phyloP scores from a whole-genome alignment of 2,329 filamentous ascomycete species.

The Scedosporium aurantiacum region DNA sequence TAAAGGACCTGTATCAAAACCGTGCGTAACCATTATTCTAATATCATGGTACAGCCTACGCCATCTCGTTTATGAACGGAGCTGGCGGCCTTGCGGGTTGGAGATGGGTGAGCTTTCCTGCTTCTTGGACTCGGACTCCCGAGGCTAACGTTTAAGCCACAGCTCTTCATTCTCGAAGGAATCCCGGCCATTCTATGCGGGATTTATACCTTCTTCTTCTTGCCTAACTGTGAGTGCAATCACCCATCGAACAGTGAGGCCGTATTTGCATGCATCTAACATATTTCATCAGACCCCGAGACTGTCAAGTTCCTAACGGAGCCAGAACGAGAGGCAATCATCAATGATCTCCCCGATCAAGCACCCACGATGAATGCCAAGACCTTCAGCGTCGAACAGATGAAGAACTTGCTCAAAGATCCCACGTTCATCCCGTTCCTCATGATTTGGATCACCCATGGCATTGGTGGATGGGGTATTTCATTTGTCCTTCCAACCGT shows the following conservation, averaged over 20 bases:
- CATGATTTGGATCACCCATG: slow-evolving; percentile 17
- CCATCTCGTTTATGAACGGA: slow-evolving; percentile 18
- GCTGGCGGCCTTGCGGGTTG: slow-evolving; percentile 14
- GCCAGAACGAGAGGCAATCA: slow-evolving; percentile 11
- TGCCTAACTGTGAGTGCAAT: slow-evolving; percentile 14
- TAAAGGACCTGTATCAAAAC: too few relatives aligned
- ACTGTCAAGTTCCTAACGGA: slow-evolving; percentile 14
- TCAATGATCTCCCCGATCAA: slow-evolving; percentile 13
- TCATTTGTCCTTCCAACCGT: slow-evolving; percentile 17
- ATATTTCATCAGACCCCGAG: slow-evolving; percentile 12
- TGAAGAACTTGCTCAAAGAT: slow-evolving; percentile 12
- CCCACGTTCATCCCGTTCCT: slow-evolving; percentile 15
- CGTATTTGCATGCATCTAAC: not conserved
- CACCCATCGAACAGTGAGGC: not conserved
- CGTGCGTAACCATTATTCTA: too few relatives aligned
- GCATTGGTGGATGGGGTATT: slow-evolving; percentile 18
- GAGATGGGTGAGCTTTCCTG: slow-evolving; percentile 14
- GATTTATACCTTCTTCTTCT: slow-evolving; percentile 14
- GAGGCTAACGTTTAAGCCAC: not conserved
- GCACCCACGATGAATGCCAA: slow-evolving; percentile 15
- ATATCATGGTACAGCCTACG: slow-evolving; percentile 12
- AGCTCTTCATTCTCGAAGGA: slow-evolving; percentile 18
- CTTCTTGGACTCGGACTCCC: not conserved
- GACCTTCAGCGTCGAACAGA: slow-evolving; percentile 13
- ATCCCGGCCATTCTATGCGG: slow-evolving; percentile 15